Percentiles rank a stretch among this genome's conserved stretches.
phyloP scores from a whole-genome alignment of 192 early-diverging fungal species.

The Martensiomyces pterosporus region DNA sequence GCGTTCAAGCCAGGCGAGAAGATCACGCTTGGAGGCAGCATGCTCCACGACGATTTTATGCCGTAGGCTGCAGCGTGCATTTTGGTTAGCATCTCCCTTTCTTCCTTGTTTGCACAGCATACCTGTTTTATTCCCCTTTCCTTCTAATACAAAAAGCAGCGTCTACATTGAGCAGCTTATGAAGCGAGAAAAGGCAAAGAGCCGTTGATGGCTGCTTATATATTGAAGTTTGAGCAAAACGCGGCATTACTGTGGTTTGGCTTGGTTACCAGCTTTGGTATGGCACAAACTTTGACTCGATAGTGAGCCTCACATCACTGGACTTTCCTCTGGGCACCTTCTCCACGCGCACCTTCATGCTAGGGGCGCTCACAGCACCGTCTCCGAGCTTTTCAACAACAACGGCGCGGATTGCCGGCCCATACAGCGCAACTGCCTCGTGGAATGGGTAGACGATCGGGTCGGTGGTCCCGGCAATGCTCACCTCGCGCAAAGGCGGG shows the following conservation, averaged over 20 bases:
- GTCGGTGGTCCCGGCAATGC: constrained; percentile 4
- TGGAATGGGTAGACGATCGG: constrained; percentile 32
- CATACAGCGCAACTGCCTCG: constrained; percentile 43
- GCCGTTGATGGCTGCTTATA: background rate
- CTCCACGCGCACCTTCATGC: constrained; percentile 35
- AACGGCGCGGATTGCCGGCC: constrained; percentile 34
- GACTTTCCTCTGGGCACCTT: constrained; percentile 13
- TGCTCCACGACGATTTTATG: constrained; percentile 50
- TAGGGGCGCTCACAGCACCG: constrained; percentile 27
- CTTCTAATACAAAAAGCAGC: no score
- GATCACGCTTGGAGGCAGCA: constrained; percentile 73
- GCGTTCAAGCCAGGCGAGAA: constrained; percentile 95
- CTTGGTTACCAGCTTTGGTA: constrained; percentile 42
- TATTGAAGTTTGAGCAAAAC: no score
- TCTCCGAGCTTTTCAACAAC: constrained; percentile 42
- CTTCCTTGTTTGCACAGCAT: background rate
- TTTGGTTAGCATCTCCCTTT: background rate
- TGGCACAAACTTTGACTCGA: constrained; percentile 28
- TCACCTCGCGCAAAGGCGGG: constrained; percentile 22
- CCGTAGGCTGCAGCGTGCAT: constrained; percentile 6
- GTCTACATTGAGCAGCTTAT: no score
- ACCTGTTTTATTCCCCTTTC: no score
- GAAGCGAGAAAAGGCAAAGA: no score
- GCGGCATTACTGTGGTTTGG: no score
- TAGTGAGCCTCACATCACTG: constrained; percentile 17